These are phyloP conservation scores for Sphenostylis stenocarpa DNA, from an alignment of 306 rosid species.

Conservation along the genomic window DNA sequence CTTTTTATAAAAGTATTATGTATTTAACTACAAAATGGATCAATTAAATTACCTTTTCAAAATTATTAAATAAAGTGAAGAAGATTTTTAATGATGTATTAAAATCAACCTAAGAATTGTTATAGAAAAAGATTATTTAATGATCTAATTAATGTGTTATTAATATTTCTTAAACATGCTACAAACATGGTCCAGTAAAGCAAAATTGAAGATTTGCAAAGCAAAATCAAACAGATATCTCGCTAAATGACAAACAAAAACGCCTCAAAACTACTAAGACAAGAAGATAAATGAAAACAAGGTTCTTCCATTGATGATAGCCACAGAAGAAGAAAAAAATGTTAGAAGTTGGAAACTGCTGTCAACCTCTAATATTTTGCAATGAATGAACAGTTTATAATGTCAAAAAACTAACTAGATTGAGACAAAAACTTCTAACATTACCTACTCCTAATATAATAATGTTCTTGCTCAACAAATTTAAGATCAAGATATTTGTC, in stretches of 20 bases:
- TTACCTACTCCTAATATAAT: conserved; percentile 37
- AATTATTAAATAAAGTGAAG: no score
- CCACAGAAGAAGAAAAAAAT: background rate
- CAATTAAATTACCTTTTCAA: no score
- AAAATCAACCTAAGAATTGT: no score
- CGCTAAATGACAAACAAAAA: background rate
- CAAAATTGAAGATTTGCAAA: background rate
- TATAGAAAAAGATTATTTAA: no score
- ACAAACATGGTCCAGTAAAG: background rate
- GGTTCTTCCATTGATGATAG: background rate
- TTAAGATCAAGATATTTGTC: background rate
- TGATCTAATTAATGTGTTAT: no score
- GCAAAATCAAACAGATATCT: background rate
- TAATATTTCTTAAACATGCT: no score
- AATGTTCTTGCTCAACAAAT: conserved; percentile 8
- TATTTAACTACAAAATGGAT: no score
- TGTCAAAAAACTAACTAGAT: background rate
- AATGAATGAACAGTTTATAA: background rate
- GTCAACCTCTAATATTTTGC: conserved; percentile 8
- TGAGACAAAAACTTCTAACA: conserved; percentile 19
- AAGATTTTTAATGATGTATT: no score
- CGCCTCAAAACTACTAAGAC: background rate
- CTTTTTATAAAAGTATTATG: no score
- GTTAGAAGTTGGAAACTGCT: background rate
- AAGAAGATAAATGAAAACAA: background rate